Base-by-base conservation (phyloP, 306 rosid genomes). In the Lotus japonicus region DNA sequence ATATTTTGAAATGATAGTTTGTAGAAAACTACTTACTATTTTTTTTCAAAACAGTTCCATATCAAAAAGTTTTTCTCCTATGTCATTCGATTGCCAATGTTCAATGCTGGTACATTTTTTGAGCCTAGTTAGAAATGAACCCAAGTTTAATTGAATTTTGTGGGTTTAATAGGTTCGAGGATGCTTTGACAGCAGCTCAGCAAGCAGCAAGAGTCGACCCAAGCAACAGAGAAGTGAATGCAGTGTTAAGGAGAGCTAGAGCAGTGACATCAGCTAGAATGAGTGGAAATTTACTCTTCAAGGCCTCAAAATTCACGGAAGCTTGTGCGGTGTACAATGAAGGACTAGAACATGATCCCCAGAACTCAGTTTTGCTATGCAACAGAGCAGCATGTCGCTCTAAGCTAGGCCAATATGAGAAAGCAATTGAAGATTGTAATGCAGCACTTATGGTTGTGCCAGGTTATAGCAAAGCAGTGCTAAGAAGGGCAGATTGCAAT, bases 341-440 rank as follows among this genome's bases (percentile, higher is more conserved):
- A 81, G 99, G 97, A 42, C 84, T 94, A 46, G 96, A 90, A 16
- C 82, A 80, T 21, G 92, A 90, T 63, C 90, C 89, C 0, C 68
- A 78, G 80, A 94, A 90, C 79, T 82, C 99, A 2, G 87, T 94
- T 72, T 71, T 94, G 17, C 55, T 88, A 15, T 88, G 95, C 85
- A 94, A 94, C 79, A 83, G 99, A 80, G 99, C 96, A 2, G 97
- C 99, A 11, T 88, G 99, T 68, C 99, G 88, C 31, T 86, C 89
- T 3, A 94, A 94, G 76, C 82, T 88, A 3, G 81, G 87, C 2
- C 97, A 85, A 63, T 86, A 70, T 41, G 99, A 94, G 71, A 94
- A 88, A 72, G 99, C 99, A 31, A 80, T 90, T 58, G 99, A 94
- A 58, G 99, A 94, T 73, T 94, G 99, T 82, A 73, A 82, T 36